Percentiles rank a stretch among this genome's conserved stretches.
These are phyloP conservation scores for Chrysopogon serrulatus DNA, from an alignment of 176 grass and related monocot genomes.

Conservation along the genomic window DNA sequence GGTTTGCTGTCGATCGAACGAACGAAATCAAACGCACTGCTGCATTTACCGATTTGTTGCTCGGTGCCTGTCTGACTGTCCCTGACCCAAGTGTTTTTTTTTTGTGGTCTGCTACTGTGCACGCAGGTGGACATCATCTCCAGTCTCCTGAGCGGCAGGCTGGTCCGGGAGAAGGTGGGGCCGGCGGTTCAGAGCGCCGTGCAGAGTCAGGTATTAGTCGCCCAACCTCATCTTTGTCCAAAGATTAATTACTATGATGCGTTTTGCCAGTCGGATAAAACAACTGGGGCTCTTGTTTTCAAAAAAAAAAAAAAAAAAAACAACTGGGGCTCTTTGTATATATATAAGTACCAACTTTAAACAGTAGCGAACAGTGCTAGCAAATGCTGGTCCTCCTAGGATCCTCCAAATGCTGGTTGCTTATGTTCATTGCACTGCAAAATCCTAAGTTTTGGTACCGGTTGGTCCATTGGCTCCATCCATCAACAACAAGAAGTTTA, in stretches of 20 bases:
- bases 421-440: neutral
- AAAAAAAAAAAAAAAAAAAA: too few species aligned
- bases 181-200: conserved; percentile 65
- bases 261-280: too few species aligned
- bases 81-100: neutral
- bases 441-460: neutral
- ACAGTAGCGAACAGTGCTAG: neutral
- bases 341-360: neutral
- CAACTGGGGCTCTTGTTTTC: too few species aligned
- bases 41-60: neutral
- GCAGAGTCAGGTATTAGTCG: conserved; percentile 68
- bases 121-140: conserved; percentile 76
- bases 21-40: neutral
- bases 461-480: neutral
- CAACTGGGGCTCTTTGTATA: too few species aligned
- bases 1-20: neutral
- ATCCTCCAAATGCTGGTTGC: neutral
- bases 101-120: neutral
- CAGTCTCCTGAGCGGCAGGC: conserved; percentile 69
- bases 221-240: too few species aligned
- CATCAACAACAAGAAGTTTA: neutral
- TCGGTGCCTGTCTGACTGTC: neutral
- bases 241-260: neutral
- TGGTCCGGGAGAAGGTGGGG: conserved; percentile 80
- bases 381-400: neutral